These are phyloP conservation scores for Colletotrichum eremochloae DNA, from an alignment of 2,329 filamentous ascomycete genomes.

Conservation along the genomic window DNA sequence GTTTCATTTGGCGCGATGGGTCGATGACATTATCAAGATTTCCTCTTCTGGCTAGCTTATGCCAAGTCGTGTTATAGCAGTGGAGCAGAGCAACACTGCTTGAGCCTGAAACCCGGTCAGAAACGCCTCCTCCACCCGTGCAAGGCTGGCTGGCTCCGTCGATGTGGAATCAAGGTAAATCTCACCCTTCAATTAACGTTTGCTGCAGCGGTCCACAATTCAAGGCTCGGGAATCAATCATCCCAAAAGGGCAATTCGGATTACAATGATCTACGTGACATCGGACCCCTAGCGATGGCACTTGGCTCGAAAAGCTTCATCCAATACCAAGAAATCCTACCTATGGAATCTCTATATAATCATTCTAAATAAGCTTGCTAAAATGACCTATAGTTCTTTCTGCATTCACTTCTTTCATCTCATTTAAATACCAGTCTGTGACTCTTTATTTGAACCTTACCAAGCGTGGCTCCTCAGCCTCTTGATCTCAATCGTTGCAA, in stretches of 20 bases:
- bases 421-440: not conserved
- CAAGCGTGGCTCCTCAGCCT: not conserved
- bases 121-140: too few relatives aligned
- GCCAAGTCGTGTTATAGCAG: too few relatives aligned
- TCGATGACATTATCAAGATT: conserved; percentile 17
- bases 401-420: not conserved
- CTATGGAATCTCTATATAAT: not conserved
- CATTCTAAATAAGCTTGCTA: not conserved
- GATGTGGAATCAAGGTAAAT: not conserved
- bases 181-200: too few relatives aligned
- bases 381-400: not conserved
- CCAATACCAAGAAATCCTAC: too few relatives aligned
- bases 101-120: too few relatives aligned
- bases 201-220: not conserved
- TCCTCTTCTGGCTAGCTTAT: conserved; percentile 7
- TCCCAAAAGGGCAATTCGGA: conserved; percentile 29
- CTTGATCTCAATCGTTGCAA: not conserved
- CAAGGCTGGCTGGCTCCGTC: not conserved
- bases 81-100: too few relatives aligned
- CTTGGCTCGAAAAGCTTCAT: too few relatives aligned
- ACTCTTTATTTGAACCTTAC: not conserved
- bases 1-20: conserved; percentile 32
- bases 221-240: not conserved
- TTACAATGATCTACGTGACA: conserved; percentile 6
- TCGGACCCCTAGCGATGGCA: too few relatives aligned